Base-by-base conservation (phyloP, 208 protist genomes). In the Wallacemonas sp. region DNA sequence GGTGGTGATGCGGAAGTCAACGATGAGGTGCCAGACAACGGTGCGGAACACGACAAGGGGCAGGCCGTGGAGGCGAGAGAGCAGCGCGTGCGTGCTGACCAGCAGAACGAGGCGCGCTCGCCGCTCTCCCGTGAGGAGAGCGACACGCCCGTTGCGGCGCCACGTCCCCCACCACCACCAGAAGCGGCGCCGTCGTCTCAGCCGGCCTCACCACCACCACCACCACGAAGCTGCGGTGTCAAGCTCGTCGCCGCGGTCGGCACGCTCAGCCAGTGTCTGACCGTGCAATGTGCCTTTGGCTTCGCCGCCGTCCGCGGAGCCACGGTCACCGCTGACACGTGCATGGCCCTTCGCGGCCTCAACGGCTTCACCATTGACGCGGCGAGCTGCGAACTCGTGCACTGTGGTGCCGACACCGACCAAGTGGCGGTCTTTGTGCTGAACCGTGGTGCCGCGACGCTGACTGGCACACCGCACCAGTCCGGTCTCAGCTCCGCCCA, bases 361-460 rank as follows among this genome's bases (percentile, higher is more conserved):
- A 93, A 91, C 70, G 84, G 87, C 46, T 93, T 91, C 70, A 89
- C 81, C 5, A 50, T 91, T 22, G 80, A 91, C 67, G 45, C 46
- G 59, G 85, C 84, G 2, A 59, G 57, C 8, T 78, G 80, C 57
- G 66, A 39, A 2, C 50, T 91, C 42, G 44, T 42, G 5, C 38
- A 82, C 73, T 91, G 82, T 55, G 82, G 84, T 33, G 82, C 87
- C 0, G 67, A 86, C 67, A 83, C 83, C 22, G 64, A 77, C 12
- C 76, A 89, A 59, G 82, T 91, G 3, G 82, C 74, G 12, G 54
- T 91, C 28, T 87, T 87, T 65, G 68, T 69, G n/a, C 72, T 89
- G 28, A 89, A 86, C 70, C 36, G 62, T 69, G 76, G 81, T 7
- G 36, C 26, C 10, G 76, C 79, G 29, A 59, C 55, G 44, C 57